Base-by-base conservation (phyloP, 345 rosid species). In the Gossypium ekmanianum region DNA sequence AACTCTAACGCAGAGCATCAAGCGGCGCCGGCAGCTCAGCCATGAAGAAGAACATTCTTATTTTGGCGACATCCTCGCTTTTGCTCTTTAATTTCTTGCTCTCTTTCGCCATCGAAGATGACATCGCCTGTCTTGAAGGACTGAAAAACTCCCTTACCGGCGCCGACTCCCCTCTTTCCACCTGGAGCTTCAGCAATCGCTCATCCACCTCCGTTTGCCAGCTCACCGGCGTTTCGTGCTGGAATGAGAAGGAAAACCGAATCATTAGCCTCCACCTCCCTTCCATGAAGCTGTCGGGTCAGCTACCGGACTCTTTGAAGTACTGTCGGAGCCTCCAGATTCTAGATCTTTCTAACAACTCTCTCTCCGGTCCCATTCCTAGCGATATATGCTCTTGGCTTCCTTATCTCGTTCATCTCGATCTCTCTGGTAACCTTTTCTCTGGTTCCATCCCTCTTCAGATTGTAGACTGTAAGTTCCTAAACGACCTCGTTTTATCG, bases 171-270 rank as follows among this genome's bases (percentile, higher is more conserved):
- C 47, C 10, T 52, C 47, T 69, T 10, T 52, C 73, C 57, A 83
- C 87, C 7, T 94, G 98, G 97, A 82, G 70, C 79, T 90, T 94
- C 78, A 80, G 11, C 13, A 91, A 84, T 80, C 16, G 85, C 0
- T 71, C 92, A 6, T 69, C 77, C n/a, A 91, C 86, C 9, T 85
- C 81, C 64, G 69, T 94, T 14, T 94, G 98, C 86, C 79, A 69
- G 27, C 89, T 94, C 81, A 87, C 79, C 8, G 97, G 98, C n/a
- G 97, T 94, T 51, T 61, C 97, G 9, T 94, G 97, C 72, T 94
- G 98, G 98, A 94, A 94, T 79, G 89, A 83, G 47, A 86, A 73
- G 16, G 97, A 92, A 73, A 90, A 87, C 72, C 87, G 97, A 70
- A 81, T 94, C 3, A 77, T 88, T 56, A 77, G 67, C 66, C 81